These are phyloP conservation scores for Plasmodium inui DNA, from an alignment of 169 alveolate species.

Conservation along the genomic window DNA sequence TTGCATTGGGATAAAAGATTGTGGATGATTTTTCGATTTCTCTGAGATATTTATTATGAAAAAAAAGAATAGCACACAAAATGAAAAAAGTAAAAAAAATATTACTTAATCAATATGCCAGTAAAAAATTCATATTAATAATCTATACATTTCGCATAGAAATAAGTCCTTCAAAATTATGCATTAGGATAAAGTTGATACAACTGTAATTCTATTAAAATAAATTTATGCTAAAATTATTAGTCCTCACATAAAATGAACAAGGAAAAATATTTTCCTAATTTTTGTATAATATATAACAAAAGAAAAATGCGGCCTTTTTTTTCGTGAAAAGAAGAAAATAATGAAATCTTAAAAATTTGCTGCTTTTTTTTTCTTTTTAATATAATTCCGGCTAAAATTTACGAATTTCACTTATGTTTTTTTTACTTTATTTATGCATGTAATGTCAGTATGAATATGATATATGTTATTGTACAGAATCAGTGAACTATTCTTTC, in stretches of 20 bases:
- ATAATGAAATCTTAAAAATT: neutral
- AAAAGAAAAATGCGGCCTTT: neutral
- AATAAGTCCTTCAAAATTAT: too few relatives aligned
- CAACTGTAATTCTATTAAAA: neutral
- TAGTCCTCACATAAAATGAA: neutral
- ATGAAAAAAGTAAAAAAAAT: too few relatives aligned
- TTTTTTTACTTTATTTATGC: neutral
- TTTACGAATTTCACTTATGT: neutral
- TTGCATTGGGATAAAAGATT: neutral
- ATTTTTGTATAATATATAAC: neutral
- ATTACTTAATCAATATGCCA: too few relatives aligned
- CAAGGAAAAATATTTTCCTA: neutral
- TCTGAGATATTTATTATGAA: neutral
- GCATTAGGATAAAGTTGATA: too few relatives aligned
- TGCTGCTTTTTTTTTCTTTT: neutral
- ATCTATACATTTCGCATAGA: too few relatives aligned
- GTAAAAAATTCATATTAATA: too few relatives aligned
- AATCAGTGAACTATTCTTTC: neutral
- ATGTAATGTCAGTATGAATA: neutral
- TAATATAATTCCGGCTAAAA: neutral
- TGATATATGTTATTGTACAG: neutral
- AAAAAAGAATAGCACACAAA: neutral
- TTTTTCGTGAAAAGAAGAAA: neutral
- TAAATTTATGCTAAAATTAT: neutral
- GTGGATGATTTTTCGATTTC: neutral